Base-by-base conservation (phyloP, 306 rosid genomes). In the Carpinus viminea region DNA sequence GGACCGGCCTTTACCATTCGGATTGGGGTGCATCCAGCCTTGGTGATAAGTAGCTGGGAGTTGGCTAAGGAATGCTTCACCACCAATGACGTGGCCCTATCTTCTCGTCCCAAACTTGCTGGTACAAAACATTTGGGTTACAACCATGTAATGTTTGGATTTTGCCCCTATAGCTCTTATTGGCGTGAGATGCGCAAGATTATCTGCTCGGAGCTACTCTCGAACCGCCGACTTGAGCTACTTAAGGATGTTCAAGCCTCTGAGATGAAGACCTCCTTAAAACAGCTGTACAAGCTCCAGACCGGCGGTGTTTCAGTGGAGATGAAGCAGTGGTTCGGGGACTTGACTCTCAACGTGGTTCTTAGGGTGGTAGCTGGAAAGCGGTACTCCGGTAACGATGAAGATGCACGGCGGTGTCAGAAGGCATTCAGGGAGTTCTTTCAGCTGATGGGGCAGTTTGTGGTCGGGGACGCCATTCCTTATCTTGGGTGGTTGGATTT, bases 61-160 rank as follows among this genome's bases (percentile, higher is more conserved):
- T 16, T 65, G 4, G 89, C 91, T 1, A 88, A 78, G 61, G 86
- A 88, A 0, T 89, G 93, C 68, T 89, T 41, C 80, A 81, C 89
- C 55, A 72, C 78, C 7, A 68, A 84, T n/a, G 90, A 85, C 64
- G 28, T 28, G 0, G 81, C 66, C 43, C 46, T 83, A 24, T 77
- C 82, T n/a, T 73, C 74, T 12, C 89, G 89, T 3, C 89, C 90
- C 10, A 55, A 69, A 3, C 12, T 8, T 4, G 2, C 66, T 0
- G 74, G 12, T 1, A 31, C 36, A 3, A 75, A 85, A 18, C 46
- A 43, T 45, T 46, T 89, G 16, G 64, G 81, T 18, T 89, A 85
- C 76, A 69, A 85, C 83, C 75, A 77, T 6, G 89, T 88, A 51
- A 78, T 76, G 56, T 79, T 89, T n/a, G 88, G 78, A 1, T 82